These are phyloP conservation scores for Acorus gramineus DNA, from an alignment of 106 monocot genomes.

Conservation along the genomic window DNA sequence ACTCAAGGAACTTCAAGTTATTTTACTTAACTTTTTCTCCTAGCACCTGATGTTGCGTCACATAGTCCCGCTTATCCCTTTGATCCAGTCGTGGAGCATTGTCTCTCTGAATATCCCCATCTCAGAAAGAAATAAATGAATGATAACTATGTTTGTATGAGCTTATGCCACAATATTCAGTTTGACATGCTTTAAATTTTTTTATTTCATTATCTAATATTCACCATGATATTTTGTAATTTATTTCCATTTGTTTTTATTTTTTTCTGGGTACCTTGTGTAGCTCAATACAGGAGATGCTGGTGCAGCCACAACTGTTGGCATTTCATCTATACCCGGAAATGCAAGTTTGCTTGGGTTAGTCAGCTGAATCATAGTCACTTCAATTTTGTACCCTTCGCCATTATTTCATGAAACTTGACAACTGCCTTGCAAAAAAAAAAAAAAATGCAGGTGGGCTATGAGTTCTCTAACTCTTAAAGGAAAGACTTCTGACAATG, in stretches of 20 bases:
- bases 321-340: slow-evolving; percentile 43
- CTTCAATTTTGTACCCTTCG: background rate
- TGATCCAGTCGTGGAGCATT: too few species aligned
- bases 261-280: slow-evolving; percentile 8
- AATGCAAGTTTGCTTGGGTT: slow-evolving; percentile 86
- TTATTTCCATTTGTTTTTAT: background rate
- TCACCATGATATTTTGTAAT: background rate
- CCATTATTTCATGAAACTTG: too few species aligned
- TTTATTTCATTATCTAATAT: background rate
- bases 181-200: too few species aligned
- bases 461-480: slow-evolving; percentile 85
- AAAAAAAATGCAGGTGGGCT: slow-evolving; percentile 67
- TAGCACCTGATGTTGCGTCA: too few species aligned
- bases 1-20: too few species aligned
- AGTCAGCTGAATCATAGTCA: slow-evolving; percentile 4
- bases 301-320: slow-evolving; percentile 16
- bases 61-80: too few species aligned
- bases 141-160: too few species aligned
- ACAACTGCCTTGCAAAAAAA: background rate
- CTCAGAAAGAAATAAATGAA: too few species aligned
- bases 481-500: slow-evolving; percentile 76
- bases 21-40: too few species aligned
- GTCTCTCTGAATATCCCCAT: too few species aligned
- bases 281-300: slow-evolving; percentile 71
- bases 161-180: too few species aligned